Evolutionary conservation across 805 yeast species (phyloP), one percentile per base, ranked within the genome.

Genomic region (Wickerhamiella alocasiicola): DNA sequence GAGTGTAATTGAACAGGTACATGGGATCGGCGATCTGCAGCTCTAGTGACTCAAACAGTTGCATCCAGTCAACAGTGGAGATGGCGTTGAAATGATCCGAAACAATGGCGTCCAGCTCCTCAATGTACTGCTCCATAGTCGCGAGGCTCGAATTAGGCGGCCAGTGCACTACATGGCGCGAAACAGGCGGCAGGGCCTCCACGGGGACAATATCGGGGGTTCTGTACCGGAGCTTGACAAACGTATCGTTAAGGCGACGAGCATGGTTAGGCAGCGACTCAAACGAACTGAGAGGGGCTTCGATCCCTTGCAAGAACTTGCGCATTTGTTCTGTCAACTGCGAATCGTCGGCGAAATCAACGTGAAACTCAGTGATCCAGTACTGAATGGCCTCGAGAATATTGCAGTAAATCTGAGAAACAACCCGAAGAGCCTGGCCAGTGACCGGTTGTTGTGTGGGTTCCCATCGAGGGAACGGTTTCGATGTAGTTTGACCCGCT

Each of bases 361-460:
- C 60, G 55, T 78, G 85, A 54, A 80, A 82, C 49, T 78, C 77
- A 34, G 73, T 68, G 16, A 83, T 73, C 57, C 93, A 68, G 23
- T 78, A 70, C 32, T 75, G 68, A 43, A 84, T 62, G 0, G 84
- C 82, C 54, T 82, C 93, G 44, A 85, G 63, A 24, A 85, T 74
- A 30, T 93, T 93, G 28, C 80, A 66, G 54, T 85, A 91, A 31
- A 87, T 81, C 53, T 78, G 82, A 9, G 80, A 76, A 33, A 82
- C 76, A 41, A 74, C 68, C 33, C 44, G 31, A 9, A 36, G 23
- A 11, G 36, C 36, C 30, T 35, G 40, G 18, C 40, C 40, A 23
- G 27, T 23, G 6, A 19, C 29, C 13, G 29, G 28, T 18, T 24
- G 36, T n/a, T n/a, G 15, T 4, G 32, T 17, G 18, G 17, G 33